Evolutionary conservation across 139 green algal genomes (phyloP), one percentile per base, ranked within the genome.

Genomic region (Tetradesmus lagerheimii): DNA sequence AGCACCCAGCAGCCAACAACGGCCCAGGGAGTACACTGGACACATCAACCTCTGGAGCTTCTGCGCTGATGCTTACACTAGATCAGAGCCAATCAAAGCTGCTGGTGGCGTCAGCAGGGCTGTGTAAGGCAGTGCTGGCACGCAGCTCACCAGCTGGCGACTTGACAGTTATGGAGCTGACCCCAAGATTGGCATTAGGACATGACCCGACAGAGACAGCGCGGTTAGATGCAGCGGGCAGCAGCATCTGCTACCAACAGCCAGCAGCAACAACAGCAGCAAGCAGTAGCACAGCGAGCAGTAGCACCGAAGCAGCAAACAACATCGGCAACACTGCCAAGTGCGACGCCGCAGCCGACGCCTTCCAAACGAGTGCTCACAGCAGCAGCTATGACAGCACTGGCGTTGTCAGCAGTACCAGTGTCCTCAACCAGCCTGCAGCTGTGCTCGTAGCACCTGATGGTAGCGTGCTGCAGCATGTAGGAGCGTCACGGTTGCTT

Each of bases 121-220:
- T 88, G 0, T 88, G 83, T 8, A 80, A 53, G n/a, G 83, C 64
- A 45, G 64, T 88, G 27, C 37, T 88, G 25, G 83, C 64, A 29
- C 83, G 83, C 0, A 64, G 27, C 12, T 64, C 83, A 27, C 38
- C 83, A 18, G 8, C 83, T 34, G 62, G 83, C 31, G 37, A 66
- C 8, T 9, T 88, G 25, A 88, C 83, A 23, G 83, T 88, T 25
- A 64, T 88, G 37, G 83, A 88, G 38, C 83, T 88, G 1, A n/a
- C 64, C 1, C 83, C 83, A 20, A 29, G 71, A 14, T 64, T 88
- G 5, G 83, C 64, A 20, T 64, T 88, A 3, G 83, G 83, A 3
- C 64, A 80, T 41, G 64, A 88, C 25, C 1, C 64, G 1, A 43
- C 62, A 41, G 83, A 88, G 39, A 88, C 64, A 41, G 62, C 83